Percentiles rank a stretch among this genome's conserved stretches.
These are phyloP conservation scores for Podaxis sp. DNA, from an alignment of 768 basidiomycete species.

Conservation along the genomic window DNA sequence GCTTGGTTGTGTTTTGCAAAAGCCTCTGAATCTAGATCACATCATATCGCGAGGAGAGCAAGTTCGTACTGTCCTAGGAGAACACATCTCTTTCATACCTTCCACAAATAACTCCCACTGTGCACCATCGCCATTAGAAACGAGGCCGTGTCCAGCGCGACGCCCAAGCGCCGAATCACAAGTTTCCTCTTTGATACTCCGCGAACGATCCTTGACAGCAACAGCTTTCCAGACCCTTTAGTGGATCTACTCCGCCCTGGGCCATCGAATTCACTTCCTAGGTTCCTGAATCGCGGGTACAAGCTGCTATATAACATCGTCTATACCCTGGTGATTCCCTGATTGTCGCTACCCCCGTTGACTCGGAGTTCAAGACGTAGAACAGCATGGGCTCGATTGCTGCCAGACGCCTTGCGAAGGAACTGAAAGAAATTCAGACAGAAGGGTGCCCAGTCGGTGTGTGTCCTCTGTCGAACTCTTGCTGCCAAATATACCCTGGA, in stretches of 20 bases:
- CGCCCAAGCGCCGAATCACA: background rate
- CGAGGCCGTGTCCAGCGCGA: background rate
- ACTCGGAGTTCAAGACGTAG: background rate
- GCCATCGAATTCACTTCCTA: background rate
- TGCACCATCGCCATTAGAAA: background rate
- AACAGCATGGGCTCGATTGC: conserved; percentile 59
- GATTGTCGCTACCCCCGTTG: background rate
- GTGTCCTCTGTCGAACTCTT: background rate
- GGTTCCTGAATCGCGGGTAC: background rate
- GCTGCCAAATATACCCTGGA: background rate
- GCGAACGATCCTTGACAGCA: background rate
- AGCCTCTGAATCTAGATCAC: conserved; percentile 11
- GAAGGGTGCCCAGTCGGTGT: conserved; percentile 72
- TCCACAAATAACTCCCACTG: background rate
- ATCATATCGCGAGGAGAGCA: background rate
- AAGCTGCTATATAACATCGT: background rate
- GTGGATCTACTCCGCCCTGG: background rate
- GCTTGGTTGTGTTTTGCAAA: conserved; percentile 39
- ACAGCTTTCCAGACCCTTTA: background rate
- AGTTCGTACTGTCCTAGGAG: background rate
- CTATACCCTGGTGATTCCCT: background rate
- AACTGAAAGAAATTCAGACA: conserved; percentile 64
- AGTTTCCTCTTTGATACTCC: background rate
- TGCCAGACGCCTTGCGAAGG: conserved; percentile 65
- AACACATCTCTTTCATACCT: background rate